A percentile compares a stretch with the other conserved stretches of the same genome.
These are phyloP conservation scores for Pseudoscleropodium purum DNA, from an alignment of 225 moss, liverwort and hornwort species.

Conservation along the genomic window DNA sequence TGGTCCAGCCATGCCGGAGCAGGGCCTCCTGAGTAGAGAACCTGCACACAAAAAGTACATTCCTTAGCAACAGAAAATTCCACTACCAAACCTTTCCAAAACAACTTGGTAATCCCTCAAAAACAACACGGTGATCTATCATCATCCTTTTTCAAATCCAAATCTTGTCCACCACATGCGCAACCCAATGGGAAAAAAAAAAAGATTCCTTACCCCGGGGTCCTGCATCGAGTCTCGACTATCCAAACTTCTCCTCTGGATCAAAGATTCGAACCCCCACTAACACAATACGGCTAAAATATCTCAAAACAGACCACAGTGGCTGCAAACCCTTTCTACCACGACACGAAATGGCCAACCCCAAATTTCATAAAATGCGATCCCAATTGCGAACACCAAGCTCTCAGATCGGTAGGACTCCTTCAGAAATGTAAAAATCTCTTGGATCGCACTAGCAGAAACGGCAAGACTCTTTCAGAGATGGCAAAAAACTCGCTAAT, in stretches of 20 bases:
- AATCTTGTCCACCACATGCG: neutral
- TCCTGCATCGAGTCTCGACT: constrained; percentile 3
- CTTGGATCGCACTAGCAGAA: neutral
- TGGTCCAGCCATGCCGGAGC: constrained; percentile 36
- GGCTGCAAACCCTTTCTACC: neutral
- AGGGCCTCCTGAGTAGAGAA: constrained; percentile 20
- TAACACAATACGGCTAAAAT: neutral
- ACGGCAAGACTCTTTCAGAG: neutral
- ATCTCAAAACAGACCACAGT: neutral
- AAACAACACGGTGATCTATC: neutral
- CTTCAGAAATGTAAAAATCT: neutral
- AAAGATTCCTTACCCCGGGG: neutral
- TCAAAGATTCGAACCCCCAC: neutral
- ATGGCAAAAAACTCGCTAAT: neutral
- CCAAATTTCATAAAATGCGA: neutral
- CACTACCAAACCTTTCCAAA: neutral
- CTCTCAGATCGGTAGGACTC: neutral
- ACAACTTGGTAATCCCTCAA: neutral
- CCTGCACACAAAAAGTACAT: constrained; percentile 2
- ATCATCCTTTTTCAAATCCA: neutral
- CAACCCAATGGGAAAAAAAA: no score
- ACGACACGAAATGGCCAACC: neutral
- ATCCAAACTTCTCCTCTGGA: neutral
- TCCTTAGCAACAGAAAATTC: neutral
- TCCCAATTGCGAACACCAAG: neutral